A percentile compares a stretch with the other conserved stretches of the same genome.
These are phyloP conservation scores for Cercospora zeina DNA, from an alignment of 2,329 filamentous ascomycete genomes.

Conservation along the genomic window DNA sequence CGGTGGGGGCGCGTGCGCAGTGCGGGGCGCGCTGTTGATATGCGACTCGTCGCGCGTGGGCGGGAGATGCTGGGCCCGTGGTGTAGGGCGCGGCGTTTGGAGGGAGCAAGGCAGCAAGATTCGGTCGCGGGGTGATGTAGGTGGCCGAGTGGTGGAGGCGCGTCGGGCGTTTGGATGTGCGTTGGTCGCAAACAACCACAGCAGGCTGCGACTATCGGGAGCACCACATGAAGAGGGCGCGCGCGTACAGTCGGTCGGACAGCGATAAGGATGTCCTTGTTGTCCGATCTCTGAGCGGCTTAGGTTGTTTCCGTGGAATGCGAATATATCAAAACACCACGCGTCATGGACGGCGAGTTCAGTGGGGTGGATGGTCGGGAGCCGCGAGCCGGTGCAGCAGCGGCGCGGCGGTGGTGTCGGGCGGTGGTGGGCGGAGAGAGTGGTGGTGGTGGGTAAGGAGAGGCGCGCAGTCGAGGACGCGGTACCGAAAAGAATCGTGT, in stretches of 20 bases:
- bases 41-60: not conserved
- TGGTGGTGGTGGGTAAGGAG: constrained; percentile 9
- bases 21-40: constrained; percentile 17
- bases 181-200: constrained; percentile 21
- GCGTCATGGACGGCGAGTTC: constrained; percentile 18
- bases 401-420: constrained; percentile 6
- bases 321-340: constrained; percentile 20
- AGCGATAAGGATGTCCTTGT: constrained; percentile 30
- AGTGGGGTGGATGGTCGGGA: constrained; percentile 1
- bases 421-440: not conserved
- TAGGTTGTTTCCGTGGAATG: constrained; percentile 30
- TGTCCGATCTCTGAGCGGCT: constrained; percentile 19
- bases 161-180: constrained; percentile 12
- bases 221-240: constrained; percentile 20
- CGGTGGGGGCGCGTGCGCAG: constrained; percentile 18
- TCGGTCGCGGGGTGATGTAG: constrained; percentile 8
- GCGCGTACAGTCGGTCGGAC: constrained; percentile 23
- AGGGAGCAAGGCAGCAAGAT: constrained; percentile 21
- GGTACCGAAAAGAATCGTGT: too few relatives aligned
- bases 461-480: constrained; percentile 4
- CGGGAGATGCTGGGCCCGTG: not conserved
- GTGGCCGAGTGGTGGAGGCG: constrained; percentile 5
- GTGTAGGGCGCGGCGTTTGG: constrained; percentile 3
- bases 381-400: constrained; percentile 8
- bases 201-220: constrained; percentile 21